phyloP scores from a whole-genome alignment of 192 early-diverging fungal genomes.

The Backusella mclennaniae region DNA sequence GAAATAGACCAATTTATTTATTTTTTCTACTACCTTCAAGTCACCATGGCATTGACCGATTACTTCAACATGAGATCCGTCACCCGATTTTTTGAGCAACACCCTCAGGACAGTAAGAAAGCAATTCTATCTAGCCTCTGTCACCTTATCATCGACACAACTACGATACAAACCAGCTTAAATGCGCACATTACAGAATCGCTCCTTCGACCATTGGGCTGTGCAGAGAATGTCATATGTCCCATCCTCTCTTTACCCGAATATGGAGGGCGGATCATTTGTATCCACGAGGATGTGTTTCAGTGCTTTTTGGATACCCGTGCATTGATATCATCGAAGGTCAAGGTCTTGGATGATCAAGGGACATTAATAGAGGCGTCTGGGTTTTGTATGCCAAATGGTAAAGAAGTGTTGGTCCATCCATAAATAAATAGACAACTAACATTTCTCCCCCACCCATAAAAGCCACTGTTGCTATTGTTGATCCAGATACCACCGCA shows the following conservation, averaged over 20 bases:
- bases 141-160: constrained; percentile 62
- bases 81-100: constrained; percentile 50
- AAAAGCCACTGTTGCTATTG: constrained; percentile 63
- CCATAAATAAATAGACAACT: background rate
- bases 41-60: constrained; percentile 66
- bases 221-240: constrained; percentile 40
- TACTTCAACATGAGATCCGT: constrained; percentile 63
- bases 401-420: constrained; percentile 17
- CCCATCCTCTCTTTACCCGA: constrained; percentile 68
- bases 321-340: constrained; percentile 57
- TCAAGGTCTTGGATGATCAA: constrained; percentile 43
- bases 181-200: constrained; percentile 47
- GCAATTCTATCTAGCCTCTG: constrained; percentile 51
- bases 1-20: background rate
- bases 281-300: constrained; percentile 59
- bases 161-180: constrained; percentile 55
- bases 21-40: constrained; percentile 20
- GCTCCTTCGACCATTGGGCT: constrained; percentile 42
- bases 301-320: constrained; percentile 65
- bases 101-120: constrained; percentile 42
- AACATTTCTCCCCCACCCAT: background rate
- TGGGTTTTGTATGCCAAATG: constrained; percentile 56
- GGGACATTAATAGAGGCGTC: constrained; percentile 37
- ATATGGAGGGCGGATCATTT: constrained; percentile 70
- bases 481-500: constrained; percentile 75